Conservation (phyloP, 352 stramenopile species). For the Globisporangium spiculum region DNA sequence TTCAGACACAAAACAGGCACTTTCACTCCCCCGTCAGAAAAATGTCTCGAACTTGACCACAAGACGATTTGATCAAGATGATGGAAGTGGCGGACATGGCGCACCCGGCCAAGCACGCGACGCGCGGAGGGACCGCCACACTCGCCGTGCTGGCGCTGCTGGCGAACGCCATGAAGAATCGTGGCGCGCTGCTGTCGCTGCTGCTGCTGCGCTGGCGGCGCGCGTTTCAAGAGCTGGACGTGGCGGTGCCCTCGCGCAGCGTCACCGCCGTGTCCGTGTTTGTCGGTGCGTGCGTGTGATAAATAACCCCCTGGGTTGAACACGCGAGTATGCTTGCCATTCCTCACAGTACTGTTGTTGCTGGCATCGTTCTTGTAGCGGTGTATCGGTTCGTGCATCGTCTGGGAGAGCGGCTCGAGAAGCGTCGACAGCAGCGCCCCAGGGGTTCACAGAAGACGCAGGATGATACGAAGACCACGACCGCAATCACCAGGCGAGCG, state of each 20-base stretch:
- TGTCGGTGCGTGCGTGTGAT: slow-evolving; percentile 35
- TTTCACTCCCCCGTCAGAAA: neutral
- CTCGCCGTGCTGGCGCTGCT: slow-evolving; percentile 16
- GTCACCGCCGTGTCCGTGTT: slow-evolving; percentile 49
- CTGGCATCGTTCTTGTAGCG: slow-evolving; percentile 19
- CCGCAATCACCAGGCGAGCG: slow-evolving; percentile 15
- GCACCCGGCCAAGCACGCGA: slow-evolving; percentile 8
- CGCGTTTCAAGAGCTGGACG: neutral
- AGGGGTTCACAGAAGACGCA: neutral
- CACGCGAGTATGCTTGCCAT: neutral
- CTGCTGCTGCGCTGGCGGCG: slow-evolving; percentile 16
- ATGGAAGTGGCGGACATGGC: neutral
- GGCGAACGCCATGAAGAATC: slow-evolving; percentile 18
- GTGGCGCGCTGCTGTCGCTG: slow-evolving; percentile 7
- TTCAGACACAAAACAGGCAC: neutral
- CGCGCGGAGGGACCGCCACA: slow-evolving; percentile 10
- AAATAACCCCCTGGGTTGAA: neutral
- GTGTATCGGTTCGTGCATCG: slow-evolving; percentile 44
- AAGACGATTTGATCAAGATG: neutral
- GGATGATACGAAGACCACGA: neutral
- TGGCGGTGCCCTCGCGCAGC: slow-evolving; percentile 36
- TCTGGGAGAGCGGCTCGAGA: slow-evolving; percentile 14
- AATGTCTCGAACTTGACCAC: neutral
- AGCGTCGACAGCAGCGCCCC: slow-evolving; percentile 6
- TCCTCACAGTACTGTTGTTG: slow-evolving; percentile 1